Evolutionary conservation across 2,329 filamentous ascomycete species (phyloP), one percentile per base, ranked within the genome.

Genomic region (Grosmannia clavigera): DNA sequence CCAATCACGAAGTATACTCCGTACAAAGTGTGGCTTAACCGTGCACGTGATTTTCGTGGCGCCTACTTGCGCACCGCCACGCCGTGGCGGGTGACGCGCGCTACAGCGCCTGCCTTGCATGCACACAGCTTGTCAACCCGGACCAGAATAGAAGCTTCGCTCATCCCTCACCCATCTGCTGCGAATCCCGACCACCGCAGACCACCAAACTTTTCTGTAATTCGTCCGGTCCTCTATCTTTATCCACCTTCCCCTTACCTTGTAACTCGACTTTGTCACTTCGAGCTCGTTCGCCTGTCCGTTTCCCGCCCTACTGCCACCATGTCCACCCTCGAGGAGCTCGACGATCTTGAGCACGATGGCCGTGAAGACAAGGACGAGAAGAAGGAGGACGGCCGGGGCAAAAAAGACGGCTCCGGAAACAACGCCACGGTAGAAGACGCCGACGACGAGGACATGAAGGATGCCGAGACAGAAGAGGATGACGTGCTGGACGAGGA

Each of bases 311-410:
- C 12, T 40, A n/a, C n/a, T 40, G 27, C 68, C 71, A 79, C 64
- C 72, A 95, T 95, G 90, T 91, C 90, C 67, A 94, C 89, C 67
- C 85, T 95, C 69, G 90, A 95, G 78, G 90, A 95, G 78, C 87
- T 95, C 71, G 90, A 95, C 72, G 88, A 92, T 73, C 81, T 95
- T 73, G 88, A 94, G 78, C 87, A 86, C 74, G 84, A 86, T 74
- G 83, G 84, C 73, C 86, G 84, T 78, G 85, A 90, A 68, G 85
- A 91, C 72, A 71, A 72, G 63, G 68, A 70, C 62, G 68, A 58
- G 43, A 57, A 60, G 59, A 69, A 73, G 64, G 66, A 71, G 40
- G 68, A 71, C 59, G 64, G 64, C 51, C 60, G 63, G 58, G 65
- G 29, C 63, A 68, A 74, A 65, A 71, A 72, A 64, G 67, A 70